These are phyloP conservation scores for Amylostereum chailletii DNA, from an alignment of 1,284 basidiomycete genomes.

Conservation along the genomic window DNA sequence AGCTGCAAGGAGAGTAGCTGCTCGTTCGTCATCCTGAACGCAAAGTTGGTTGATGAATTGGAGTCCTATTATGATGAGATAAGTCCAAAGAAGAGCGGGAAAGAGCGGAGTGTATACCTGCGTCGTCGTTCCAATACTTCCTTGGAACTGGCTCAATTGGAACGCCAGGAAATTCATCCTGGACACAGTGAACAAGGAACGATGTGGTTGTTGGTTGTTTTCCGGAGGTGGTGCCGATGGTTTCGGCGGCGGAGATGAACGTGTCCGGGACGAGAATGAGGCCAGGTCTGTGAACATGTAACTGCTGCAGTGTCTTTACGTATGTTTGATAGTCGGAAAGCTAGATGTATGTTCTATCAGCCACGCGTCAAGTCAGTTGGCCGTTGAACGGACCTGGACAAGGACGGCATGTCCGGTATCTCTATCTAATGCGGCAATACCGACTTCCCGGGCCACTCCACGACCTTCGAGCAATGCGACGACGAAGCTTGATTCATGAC, in stretches of 20 bases:
- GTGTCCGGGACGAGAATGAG: constrained; percentile 76
- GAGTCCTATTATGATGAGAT: constrained; percentile 43
- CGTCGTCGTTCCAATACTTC: constrained; percentile 74
- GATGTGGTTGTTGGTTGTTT: constrained; percentile 41
- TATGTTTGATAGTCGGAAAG: constrained; percentile 79
- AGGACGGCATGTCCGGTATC: constrained; percentile 71
- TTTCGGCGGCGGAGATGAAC: constrained; percentile 49
- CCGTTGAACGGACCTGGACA: constrained; percentile 44
- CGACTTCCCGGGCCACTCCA: constrained; percentile 73
- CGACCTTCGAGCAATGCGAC: constrained; percentile 68
- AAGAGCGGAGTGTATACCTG: constrained; percentile 34
- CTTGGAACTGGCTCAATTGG: constrained; percentile 63
- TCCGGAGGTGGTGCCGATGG: constrained; percentile 32
- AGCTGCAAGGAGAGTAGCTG: constrained; percentile 65
- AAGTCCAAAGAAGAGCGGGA: neutral
- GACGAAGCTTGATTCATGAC: constrained; percentile 50
- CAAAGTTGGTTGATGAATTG: constrained; percentile 71
- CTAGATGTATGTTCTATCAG: constrained; percentile 27
- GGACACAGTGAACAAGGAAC: constrained; percentile 63
- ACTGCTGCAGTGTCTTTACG: constrained; percentile 80
- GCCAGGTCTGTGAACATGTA: constrained; percentile 67
- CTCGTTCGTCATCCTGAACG: constrained; percentile 68
- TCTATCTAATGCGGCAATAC: constrained; percentile 76
- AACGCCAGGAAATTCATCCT: constrained; percentile 65
- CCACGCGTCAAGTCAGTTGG: constrained; percentile 8